Base-by-base conservation (phyloP, 306 rosid species). In the Prunus campanulata region DNA sequence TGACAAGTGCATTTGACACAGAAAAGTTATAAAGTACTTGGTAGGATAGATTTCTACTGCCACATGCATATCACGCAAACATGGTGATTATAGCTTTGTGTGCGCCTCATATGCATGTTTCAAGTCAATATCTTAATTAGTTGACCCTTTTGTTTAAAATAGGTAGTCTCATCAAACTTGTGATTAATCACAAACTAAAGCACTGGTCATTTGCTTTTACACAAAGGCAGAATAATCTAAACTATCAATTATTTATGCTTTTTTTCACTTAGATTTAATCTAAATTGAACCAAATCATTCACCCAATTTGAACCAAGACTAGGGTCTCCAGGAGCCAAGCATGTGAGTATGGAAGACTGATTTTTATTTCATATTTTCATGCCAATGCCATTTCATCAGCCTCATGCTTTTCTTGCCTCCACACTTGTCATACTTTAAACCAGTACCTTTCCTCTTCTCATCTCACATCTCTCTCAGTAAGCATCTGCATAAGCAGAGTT, bases 341-440 rank as follows among this genome's bases (percentile, higher is more conserved):
- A 81, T 80, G 85, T 80, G 77, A 84, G 72, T 57, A 72, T 79
- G 86, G 78, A 78, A 81, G 76, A 61, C 55, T 76, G 20, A 66
- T 83, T 65, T 84, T 82, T 78, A 77, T 79, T 75, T 67, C 42
- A 70, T 54, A 60, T 79, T 52, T 52, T 72, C 78, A 49, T 70
- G 66, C 32, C 59, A 80, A 68, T 74, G 72, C 46, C 70, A 81
- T 75, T 71, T 71, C 62, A 80, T 87, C 95, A 64, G 54, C 50
- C 74, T 35, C 96, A 90, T 82, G 86, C 96, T 84, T 92, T 86
- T 84, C 86, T 75, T 89, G 97, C 95, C 81, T 94, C 80, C 84
- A 82, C 77, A 48, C 87, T 78, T 86, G 80, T 79, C 67, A 80
- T 80, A 86, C 92, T 85, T 87, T 83, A 83, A 90, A 85, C 86